Evolutionary conservation across 148 eudicot genomes (phyloP).

Genomic region (Euryodendron excelsum): DNA sequence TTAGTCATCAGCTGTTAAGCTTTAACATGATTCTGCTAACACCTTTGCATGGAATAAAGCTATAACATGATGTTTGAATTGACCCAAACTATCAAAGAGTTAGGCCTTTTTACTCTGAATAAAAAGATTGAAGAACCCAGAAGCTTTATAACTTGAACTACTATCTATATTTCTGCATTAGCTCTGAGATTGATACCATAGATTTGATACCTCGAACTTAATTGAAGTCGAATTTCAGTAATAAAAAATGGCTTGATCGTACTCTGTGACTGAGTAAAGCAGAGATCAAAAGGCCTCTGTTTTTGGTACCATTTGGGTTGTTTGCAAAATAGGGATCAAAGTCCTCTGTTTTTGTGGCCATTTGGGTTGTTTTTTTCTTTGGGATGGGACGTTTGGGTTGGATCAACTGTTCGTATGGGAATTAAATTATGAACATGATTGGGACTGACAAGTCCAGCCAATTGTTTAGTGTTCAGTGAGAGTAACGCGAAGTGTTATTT

Average conservation of each 20-base stretch:
- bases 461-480: background rate
- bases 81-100: background rate
- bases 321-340: background rate
- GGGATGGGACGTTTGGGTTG: background rate
- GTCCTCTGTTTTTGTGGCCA: background rate
- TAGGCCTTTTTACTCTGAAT: background rate
- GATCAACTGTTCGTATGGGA: background rate
- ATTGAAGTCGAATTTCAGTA: background rate
- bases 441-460: background rate
- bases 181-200: too few species aligned
- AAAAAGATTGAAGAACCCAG: background rate
- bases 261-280: too few species aligned
- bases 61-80: background rate
- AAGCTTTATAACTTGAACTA: too few species aligned
- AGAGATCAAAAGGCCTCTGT: slow-evolving; percentile 5
- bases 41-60: too few species aligned
- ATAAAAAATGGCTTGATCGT: background rate
- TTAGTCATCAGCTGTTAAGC: too few species aligned
- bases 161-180: too few species aligned
- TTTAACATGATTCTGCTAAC: too few species aligned
- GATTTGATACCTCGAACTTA: too few species aligned
- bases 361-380: background rate
- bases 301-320: background rate
- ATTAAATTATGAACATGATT: background rate
- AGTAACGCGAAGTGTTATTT: slow-evolving; percentile 17